Evolutionary conservation across 805 yeast species (phyloP).

Genomic region (Schizosaccharomyces japonicus): DNA sequence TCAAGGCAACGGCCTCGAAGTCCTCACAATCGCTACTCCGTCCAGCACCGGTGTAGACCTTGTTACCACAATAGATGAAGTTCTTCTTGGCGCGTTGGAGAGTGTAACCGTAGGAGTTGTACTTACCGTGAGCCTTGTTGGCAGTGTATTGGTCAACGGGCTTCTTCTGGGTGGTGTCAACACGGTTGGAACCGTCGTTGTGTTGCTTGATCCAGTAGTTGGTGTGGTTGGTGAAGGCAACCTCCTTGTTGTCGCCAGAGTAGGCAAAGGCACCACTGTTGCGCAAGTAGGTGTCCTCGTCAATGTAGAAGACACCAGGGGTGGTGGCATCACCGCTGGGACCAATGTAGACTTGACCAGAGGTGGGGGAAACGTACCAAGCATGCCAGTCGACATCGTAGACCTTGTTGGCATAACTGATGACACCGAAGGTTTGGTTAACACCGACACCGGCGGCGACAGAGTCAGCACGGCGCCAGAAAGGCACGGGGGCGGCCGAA

Average conservation of each 20-base stretch:
- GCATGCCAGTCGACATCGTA: neutral
- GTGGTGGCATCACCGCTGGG: neutral
- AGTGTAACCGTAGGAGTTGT: neutral
- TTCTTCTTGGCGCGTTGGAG: neutral
- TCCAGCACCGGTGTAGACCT: neutral
- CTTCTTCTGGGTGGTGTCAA: neutral
- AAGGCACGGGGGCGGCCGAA: too few species aligned
- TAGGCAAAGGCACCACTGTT: neutral
- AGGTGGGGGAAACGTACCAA: neutral
- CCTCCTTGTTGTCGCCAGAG: neutral
- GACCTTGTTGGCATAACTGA: neutral
- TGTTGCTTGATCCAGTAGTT: neutral
- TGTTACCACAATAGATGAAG: neutral
- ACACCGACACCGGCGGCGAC: neutral
- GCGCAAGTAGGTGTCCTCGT: neutral
- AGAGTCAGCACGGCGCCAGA: neutral
- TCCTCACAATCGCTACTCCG: neutral
- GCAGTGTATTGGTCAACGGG: neutral
- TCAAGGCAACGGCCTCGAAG: neutral
- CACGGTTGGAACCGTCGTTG: conserved; percentile 1
- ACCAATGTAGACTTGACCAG: neutral
- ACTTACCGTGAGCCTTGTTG: neutral
- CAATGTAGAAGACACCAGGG: neutral
- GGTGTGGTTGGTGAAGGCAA: conserved; percentile 1
- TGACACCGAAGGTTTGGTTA: neutral